phyloP scores from a whole-genome alignment of 495 filamentous ascomycete genomes.

The Aspergillus asperescens region DNA sequence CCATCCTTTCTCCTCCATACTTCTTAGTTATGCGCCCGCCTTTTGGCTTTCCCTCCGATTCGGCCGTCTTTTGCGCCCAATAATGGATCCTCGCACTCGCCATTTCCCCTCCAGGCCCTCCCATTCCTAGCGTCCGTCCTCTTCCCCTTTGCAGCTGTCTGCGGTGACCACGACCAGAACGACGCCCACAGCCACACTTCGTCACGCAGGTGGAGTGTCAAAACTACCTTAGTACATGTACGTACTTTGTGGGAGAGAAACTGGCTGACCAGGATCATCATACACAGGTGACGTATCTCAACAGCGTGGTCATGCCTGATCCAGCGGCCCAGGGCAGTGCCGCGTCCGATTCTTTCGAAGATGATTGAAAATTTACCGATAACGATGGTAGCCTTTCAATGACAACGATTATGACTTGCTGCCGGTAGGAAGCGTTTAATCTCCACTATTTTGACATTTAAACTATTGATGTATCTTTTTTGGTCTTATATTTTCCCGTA shows the following conservation, averaged over 20 bases:
- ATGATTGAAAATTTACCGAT: constrained; percentile 1
- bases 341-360: constrained; percentile 15
- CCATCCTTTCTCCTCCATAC: constrained; percentile 20
- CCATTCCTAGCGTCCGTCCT: constrained; percentile 11
- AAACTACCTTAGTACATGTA: background rate
- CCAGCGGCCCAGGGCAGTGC: constrained; percentile 7
- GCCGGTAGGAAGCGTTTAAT: constrained; percentile 7
- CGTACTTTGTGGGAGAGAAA: constrained; percentile 5
- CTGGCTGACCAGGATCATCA: constrained; percentile 27
- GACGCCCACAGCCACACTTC: constrained; percentile 19
- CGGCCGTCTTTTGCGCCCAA: constrained; percentile 30
- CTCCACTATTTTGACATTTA: background rate
- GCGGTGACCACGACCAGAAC: constrained; percentile 20
- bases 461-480: constrained; percentile 7
- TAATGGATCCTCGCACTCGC: constrained; percentile 21
- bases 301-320: constrained; percentile 63
- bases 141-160: constrained; percentile 18
- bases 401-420: constrained; percentile 1
- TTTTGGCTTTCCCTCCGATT: constrained; percentile 23
- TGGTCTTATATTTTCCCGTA: constrained; percentile 3
- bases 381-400: background rate
- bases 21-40: constrained; percentile 18
- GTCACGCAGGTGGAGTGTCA: background rate
- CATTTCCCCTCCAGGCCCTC: background rate
- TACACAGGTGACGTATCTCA: constrained; percentile 54